These are phyloP conservation scores for Lentithecium fluviatile DNA, from an alignment of 495 filamentous ascomycete genomes.

Conservation along the genomic window DNA sequence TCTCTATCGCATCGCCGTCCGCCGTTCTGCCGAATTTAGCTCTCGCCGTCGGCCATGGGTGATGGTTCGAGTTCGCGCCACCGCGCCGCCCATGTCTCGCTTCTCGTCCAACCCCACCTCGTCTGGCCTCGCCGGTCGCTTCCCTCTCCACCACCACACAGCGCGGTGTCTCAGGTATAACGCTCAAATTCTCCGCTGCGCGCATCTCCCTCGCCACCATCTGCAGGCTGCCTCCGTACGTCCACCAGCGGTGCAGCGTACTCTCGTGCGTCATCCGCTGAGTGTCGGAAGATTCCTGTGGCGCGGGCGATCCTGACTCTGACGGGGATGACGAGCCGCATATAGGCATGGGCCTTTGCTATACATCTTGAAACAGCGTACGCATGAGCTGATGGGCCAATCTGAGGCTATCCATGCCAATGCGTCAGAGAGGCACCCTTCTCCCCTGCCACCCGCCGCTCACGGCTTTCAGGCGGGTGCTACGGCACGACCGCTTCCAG, in stretches of 20 bases:
- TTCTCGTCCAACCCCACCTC: not conserved
- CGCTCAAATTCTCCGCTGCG: constrained; percentile 22
- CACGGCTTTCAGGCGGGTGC: constrained; percentile 25
- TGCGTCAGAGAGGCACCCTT: constrained; percentile 27
- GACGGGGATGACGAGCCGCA: constrained; percentile 27
- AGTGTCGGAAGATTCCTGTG: constrained; percentile 33
- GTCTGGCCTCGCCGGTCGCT: not conserved
- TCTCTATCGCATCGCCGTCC: constrained; percentile 4
- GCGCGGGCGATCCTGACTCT: constrained; percentile 34
- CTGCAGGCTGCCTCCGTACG: constrained; percentile 26
- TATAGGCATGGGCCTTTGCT: constrained; percentile 27
- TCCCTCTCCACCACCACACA: not conserved
- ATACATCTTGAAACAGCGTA: constrained; percentile 36
- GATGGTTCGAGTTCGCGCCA: not conserved
- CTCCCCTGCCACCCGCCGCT: constrained; percentile 3
- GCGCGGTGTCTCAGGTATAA: constrained; percentile 17
- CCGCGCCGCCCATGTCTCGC: constrained; percentile 2
- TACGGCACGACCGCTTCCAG: constrained; percentile 29
- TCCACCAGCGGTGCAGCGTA: constrained; percentile 15
- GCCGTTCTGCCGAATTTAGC: constrained; percentile 12
- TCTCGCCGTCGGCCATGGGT: too few species aligned
- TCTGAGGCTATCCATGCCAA: constrained; percentile 35
- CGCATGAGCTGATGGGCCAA: constrained; percentile 35
- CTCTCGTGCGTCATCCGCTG: constrained; percentile 31
- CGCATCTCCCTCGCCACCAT: constrained; percentile 28